Percentiles rank a stretch among this genome's conserved stretches.
Conservation (phyloP, 2,329 filamentous ascomycete genomes). For the Alternaria triticina region DNA sequence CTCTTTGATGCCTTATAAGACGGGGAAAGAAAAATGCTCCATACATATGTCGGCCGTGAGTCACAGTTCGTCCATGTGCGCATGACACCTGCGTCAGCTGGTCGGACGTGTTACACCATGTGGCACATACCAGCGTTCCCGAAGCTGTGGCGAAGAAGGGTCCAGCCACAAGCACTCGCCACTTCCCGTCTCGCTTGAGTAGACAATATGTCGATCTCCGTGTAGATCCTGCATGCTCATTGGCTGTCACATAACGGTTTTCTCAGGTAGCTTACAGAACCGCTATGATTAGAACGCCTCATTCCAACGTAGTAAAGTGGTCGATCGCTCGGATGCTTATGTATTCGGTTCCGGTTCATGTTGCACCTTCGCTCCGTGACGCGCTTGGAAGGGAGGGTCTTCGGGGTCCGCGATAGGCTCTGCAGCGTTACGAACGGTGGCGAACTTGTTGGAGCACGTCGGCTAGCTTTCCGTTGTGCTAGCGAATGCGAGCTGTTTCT, state of each 20-base stretch:
- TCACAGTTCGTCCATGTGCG: slow-evolving; percentile 1
- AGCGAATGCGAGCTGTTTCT: not conserved
- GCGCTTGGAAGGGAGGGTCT: not conserved
- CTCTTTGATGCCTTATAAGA: not conserved
- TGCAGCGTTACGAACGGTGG: slow-evolving; percentile 5
- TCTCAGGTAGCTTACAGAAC: not conserved
- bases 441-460: not conserved
- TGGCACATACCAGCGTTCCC: slow-evolving; percentile 13
- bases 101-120: slow-evolving; percentile 2
- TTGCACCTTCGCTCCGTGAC: not conserved
- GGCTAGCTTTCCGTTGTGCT: not conserved
- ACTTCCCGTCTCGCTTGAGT: slow-evolving; percentile 15
- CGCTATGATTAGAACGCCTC: slow-evolving; percentile 7
- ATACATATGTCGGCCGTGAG: not conserved
- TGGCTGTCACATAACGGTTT: slow-evolving; percentile 6
- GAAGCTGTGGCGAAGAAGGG: slow-evolving; percentile 16
- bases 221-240: slow-evolving; percentile 4
- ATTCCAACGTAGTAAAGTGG: not conserved
- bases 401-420: slow-evolving; percentile 5
- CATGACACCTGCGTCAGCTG: slow-evolving; percentile 2
- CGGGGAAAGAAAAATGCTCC: not conserved
- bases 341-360: not conserved
- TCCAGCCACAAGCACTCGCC: slow-evolving; percentile 13
- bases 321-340: not conserved
- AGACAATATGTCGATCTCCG: slow-evolving; percentile 7